Evolutionary conservation across 23 red algal genomes (phyloP).

Genomic region (Gracilaria caudata): DNA sequence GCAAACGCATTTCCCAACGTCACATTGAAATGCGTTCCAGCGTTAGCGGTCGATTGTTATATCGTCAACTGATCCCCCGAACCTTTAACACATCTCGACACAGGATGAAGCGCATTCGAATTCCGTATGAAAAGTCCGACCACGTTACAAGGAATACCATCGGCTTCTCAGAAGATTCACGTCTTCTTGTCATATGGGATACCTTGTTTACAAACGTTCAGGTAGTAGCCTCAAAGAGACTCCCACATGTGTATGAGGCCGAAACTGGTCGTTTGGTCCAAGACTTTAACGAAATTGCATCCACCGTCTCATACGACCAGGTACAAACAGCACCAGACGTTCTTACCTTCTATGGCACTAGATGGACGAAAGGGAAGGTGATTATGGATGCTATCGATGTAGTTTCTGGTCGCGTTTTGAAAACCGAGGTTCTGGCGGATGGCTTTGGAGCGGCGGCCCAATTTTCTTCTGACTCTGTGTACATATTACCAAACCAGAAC

Average conservation of each 20-base stretch:
- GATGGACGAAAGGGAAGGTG: constrained; percentile 26
- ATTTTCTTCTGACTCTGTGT: constrained; percentile 47
- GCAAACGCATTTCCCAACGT: constrained; percentile 2
- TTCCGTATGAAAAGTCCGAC: constrained; percentile 50
- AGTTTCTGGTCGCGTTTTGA: constrained; percentile 46
- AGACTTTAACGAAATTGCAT: constrained; percentile 36
- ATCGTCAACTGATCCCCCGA: constrained; percentile 14
- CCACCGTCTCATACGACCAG: constrained; percentile 40
- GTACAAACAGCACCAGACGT: constrained; percentile 58
- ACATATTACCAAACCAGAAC: constrained; percentile 16
- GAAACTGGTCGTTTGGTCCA: constrained; percentile 43
- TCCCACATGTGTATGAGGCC: constrained; percentile 54
- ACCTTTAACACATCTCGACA: not conserved
- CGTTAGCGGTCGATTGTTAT: constrained; percentile 45
- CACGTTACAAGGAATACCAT: constrained; percentile 40
- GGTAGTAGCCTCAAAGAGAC: constrained; percentile 8
- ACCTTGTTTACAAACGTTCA: constrained; percentile 14
- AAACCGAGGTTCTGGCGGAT: constrained; percentile 37
- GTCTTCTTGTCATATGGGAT: constrained; percentile 62
- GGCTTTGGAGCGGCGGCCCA: constrained; percentile 1
- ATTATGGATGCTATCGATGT: constrained; percentile 69
- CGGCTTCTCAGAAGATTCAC: constrained; percentile 62
- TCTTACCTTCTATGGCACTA: constrained; percentile 64
- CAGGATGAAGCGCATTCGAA: not conserved
- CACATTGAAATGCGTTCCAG: constrained; percentile 69